phyloP scores from a whole-genome alignment of 352 stramenopile species.

The Pythium brachiatum region DNA sequence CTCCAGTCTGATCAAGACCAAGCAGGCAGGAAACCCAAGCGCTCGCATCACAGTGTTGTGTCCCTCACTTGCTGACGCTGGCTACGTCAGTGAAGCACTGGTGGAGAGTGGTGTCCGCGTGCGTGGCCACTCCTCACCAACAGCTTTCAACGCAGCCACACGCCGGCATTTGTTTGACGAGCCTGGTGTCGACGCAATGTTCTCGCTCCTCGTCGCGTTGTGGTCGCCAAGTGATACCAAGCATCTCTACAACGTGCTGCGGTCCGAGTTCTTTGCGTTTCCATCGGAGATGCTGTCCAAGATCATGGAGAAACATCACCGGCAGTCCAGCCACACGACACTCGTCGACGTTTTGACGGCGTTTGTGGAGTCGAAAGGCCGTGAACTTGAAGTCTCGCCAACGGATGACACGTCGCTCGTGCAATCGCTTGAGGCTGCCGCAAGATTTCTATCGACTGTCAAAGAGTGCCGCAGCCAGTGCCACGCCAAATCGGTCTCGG shows the following conservation, averaged over 20 bases:
- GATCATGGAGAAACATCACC: slow-evolving; percentile 64
- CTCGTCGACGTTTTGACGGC: slow-evolving; percentile 50
- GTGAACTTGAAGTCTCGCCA: background rate
- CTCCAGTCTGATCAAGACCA: slow-evolving; percentile 4
- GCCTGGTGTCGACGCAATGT: slow-evolving; percentile 56
- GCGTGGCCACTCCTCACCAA: background rate
- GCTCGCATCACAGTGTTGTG: slow-evolving; percentile 20
- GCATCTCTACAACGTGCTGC: slow-evolving; percentile 76
- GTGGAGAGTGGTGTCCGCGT: slow-evolving; percentile 11
- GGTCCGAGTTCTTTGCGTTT: slow-evolving; percentile 61
- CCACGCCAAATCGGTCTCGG: slow-evolving; percentile 32
- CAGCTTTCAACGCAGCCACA: background rate
- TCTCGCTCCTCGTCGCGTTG: slow-evolving; percentile 65
- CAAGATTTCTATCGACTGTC: slow-evolving; percentile 28
- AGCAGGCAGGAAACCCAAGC: background rate
- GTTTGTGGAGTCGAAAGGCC: slow-evolving; percentile 41
- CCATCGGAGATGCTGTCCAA: slow-evolving; percentile 49
- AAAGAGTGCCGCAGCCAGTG: slow-evolving; percentile 47
- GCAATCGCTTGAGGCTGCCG: slow-evolving; percentile 8
- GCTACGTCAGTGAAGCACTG: slow-evolving; percentile 10
- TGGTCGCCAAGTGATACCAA: slow-evolving; percentile 65
- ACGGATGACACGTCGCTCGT: slow-evolving; percentile 18
- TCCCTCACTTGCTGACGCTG: slow-evolving; percentile 13
- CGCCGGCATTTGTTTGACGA: slow-evolving; percentile 52
- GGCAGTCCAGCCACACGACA: slow-evolving; percentile 32